Conservation (phyloP, 1,284 basidiomycete genomes). For the Pascua sp. region DNA sequence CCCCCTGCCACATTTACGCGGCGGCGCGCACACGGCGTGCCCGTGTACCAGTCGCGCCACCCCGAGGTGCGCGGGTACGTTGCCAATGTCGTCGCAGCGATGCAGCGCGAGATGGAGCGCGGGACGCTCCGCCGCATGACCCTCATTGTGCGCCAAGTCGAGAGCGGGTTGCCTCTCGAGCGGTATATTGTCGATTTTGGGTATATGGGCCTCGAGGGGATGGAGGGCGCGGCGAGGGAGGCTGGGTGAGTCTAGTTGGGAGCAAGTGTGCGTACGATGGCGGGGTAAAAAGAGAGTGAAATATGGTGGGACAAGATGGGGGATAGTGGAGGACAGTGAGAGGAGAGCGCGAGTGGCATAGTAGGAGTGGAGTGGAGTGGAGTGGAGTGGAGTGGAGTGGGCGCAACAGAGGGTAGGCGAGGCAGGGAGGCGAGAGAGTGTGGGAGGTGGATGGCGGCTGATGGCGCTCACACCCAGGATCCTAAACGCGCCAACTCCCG, state of each 20-base stretch:
- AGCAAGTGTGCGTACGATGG: no score
- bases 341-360: no score
- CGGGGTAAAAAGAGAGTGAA: no score
- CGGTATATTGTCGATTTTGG: slow-evolving; percentile 62
- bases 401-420: no score
- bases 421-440: no score
- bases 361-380: slow-evolving; percentile 27
- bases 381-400: neutral
- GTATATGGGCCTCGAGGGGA: slow-evolving; percentile 66
- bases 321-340: no score
- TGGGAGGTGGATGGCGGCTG: no score
- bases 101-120: slow-evolving; percentile 64
- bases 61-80: slow-evolving; percentile 84
- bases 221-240: slow-evolving; percentile 60
- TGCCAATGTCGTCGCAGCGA: slow-evolving; percentile 68
- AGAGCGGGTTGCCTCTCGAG: slow-evolving; percentile 55
- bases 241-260: slow-evolving; percentile 45
- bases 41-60: slow-evolving; percentile 87
- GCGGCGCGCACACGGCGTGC: slow-evolving; percentile 79
- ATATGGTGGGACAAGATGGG: no score
- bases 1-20: slow-evolving; percentile 81
- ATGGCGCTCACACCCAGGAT: slow-evolving; percentile 11
- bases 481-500: slow-evolving; percentile 23
- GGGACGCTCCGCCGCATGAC: slow-evolving; percentile 45
- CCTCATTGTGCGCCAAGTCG: slow-evolving; percentile 68